Evolutionary conservation across 2,329 filamentous ascomycete species (phyloP), one percentile per base, ranked within the genome.

Genomic region (Pseudocercospora vitis): DNA sequence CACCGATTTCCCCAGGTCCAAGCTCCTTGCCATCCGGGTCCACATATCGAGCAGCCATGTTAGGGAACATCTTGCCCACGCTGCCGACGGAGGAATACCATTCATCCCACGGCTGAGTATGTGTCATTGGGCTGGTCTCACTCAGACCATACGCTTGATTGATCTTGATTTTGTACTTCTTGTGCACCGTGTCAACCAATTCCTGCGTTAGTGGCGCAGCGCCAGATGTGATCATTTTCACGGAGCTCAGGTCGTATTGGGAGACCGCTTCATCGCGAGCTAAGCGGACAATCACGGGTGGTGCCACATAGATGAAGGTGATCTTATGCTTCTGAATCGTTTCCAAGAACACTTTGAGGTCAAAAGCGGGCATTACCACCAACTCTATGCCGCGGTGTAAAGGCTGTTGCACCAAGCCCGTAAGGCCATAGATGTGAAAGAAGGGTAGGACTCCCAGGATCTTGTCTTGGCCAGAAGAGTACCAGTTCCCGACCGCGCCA

Each of bases 101-200:
- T 61, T 91, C 86, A 26, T 83, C 81, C 77, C 88, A 85, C 4
- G 79, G 75, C 72, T 72, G 88, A 4, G 52, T 53, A 31, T 62
- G 56, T 4, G 60, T 58, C 55, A 62, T 52, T 0, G 58, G 58
- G 14, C 52, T 61, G 6, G 83, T 82, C 63, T 90, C 85, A 0
- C 89, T 87, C 1, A 84, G 86, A 0, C 91, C 91, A 66, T 96
- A 96, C 9, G 89, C 91, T 73, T 96, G 91, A 76, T 95, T 96
- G 56, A 95, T 84, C 5, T 86, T 85, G 28, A 95, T 78, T 47
- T 84, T 84, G 53, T 92, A 81, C 7, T 90, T 82, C 19, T 81
- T 73, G 76, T 88, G 88, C 1, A 95, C 82, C 5, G 83, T 80
- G 50, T 89, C 83, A 1, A 92, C 87, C 2, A 96, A 79, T 59